Evolutionary conservation across 176 grass and related monocot genomes (phyloP).

Genomic region (Juncus effusus): DNA sequence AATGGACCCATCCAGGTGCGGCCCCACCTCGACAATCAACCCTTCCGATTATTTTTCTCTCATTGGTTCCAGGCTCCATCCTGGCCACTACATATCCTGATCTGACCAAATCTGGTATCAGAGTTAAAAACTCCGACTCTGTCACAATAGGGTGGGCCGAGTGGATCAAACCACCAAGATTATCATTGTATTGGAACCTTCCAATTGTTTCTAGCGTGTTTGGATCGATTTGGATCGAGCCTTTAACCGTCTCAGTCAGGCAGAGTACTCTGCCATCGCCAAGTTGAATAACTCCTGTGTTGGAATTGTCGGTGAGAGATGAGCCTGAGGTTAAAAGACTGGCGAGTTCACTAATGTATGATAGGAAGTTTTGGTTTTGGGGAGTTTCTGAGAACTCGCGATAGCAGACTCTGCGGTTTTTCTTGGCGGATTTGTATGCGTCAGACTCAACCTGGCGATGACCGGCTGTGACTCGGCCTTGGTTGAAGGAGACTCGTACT

Average conservation of each 20-base stretch:
- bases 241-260: slow-evolving; percentile 93
- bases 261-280: slow-evolving; percentile 93
- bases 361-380: slow-evolving; percentile 44
- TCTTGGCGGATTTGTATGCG: slow-evolving; percentile 80
- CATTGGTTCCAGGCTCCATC: slow-evolving; percentile 76
- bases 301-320: slow-evolving; percentile 97
- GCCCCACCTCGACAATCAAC: slow-evolving; percentile 78
- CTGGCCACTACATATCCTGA: slow-evolving; percentile 62
- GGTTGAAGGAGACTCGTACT: slow-evolving; percentile 74
- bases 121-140: slow-evolving; percentile 75
- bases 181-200: slow-evolving; percentile 78
- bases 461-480: slow-evolving; percentile 44
- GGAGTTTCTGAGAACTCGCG: slow-evolving; percentile 96
- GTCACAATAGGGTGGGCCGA: slow-evolving; percentile 89
- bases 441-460: slow-evolving; percentile 95
- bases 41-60: slow-evolving; percentile 72
- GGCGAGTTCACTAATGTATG: slow-evolving; percentile 56
- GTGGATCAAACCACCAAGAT: slow-evolving; percentile 69
- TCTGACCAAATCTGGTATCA: slow-evolving; percentile 74
- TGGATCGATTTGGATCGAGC: slow-evolving; percentile 77
- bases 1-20: slow-evolving; percentile 97
- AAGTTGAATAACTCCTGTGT: slow-evolving; percentile 86
- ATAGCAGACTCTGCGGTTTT: slow-evolving; percentile 66
- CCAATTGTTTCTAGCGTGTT: slow-evolving; percentile 87
- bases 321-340: slow-evolving; percentile 63